Percentiles rank a stretch among this genome's conserved stretches.
These are phyloP conservation scores for Fusarium circinatum DNA, from an alignment of 2,329 filamentous ascomycete genomes.

Conservation along the genomic window DNA sequence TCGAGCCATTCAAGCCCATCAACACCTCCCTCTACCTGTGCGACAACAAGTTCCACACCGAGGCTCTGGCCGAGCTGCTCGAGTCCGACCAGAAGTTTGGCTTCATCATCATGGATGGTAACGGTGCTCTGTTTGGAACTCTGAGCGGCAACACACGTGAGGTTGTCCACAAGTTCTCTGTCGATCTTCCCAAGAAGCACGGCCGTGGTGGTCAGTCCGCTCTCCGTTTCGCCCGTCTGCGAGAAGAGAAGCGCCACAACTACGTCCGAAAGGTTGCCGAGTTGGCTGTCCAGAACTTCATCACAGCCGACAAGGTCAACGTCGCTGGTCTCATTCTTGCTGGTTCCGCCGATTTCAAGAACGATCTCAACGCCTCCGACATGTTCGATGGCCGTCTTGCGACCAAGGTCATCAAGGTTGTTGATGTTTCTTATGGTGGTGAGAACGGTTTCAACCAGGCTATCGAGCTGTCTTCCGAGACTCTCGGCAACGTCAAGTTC, in stretches of 20 bases:
- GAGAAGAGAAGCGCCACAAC: slow-evolving; percentile 99
- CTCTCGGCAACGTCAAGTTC: slow-evolving; percentile 98
- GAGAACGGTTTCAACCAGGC: slow-evolving; percentile 99
- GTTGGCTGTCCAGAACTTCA: slow-evolving; percentile 98
- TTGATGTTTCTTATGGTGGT: slow-evolving; percentile 98
- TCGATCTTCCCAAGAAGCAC: slow-evolving; percentile 99
- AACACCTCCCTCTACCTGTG: slow-evolving; percentile 99
- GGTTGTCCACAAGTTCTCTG: slow-evolving; percentile 96
- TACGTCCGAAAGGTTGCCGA: slow-evolving; percentile 99
- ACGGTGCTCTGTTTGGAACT: slow-evolving; percentile 96
- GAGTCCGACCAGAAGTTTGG: slow-evolving; percentile 99
- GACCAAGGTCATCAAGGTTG: slow-evolving; percentile 98
- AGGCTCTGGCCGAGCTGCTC: slow-evolving; percentile 94
- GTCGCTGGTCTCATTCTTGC: slow-evolving; percentile 95
- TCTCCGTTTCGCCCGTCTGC: slow-evolving; percentile 97
- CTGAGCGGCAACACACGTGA: slow-evolving; percentile 97
- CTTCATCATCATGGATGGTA: slow-evolving; percentile 99
- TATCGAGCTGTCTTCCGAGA: slow-evolving; percentile 94
- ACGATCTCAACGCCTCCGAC: slow-evolving; percentile 96
- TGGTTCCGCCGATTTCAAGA: slow-evolving; percentile 99
- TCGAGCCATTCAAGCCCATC: slow-evolving; percentile 99
- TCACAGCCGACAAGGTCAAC: slow-evolving; percentile 98
- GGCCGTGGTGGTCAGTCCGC: slow-evolving; percentile 99
- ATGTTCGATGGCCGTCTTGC: slow-evolving; percentile 94
- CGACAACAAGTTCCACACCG: slow-evolving; percentile 99